A percentile compares a stretch with the other conserved stretches of the same genome.
Conservation (phyloP, 106 monocot genomes). For the Xerophyta viscosa region DNA sequence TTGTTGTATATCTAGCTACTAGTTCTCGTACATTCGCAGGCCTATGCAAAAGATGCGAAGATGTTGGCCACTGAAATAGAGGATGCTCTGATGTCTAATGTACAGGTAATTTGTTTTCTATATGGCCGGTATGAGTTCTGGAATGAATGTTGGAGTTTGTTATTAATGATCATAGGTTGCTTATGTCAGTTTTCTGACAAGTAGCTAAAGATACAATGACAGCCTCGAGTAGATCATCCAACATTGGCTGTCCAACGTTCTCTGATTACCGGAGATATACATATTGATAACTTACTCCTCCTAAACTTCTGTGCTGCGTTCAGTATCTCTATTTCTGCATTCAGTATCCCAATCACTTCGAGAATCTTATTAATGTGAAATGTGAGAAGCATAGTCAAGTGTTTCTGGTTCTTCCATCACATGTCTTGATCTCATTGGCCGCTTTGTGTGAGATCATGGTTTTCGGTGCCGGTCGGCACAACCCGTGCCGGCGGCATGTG, state of each 20-base stretch:
- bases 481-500: too few relatives aligned
- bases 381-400: neutral
- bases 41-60: conserved; percentile 41
- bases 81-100: conserved; percentile 33
- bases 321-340: neutral
- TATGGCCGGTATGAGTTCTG: neutral
- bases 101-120: conserved; percentile 20
- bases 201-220: too few relatives aligned
- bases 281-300: too few relatives aligned
- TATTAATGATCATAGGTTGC: neutral
- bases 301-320: neutral
- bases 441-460: neutral
- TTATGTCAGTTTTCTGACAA: neutral
- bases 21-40: conserved; percentile 25
- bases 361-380: too few relatives aligned
- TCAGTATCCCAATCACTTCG: neutral
- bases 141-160: neutral
- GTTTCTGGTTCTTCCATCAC: neutral
- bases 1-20: neutral
- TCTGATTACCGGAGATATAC: too few relatives aligned
- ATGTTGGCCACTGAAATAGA: conserved; percentile 38
- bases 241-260: too few relatives aligned
- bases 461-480: neutral
- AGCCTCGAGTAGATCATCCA: too few relatives aligned
- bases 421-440: neutral